A percentile compares a stretch with the other conserved stretches of the same genome.
These are phyloP conservation scores for Aplosporella prunicola DNA, from an alignment of 2,329 filamentous ascomycete genomes.

Conservation along the genomic window DNA sequence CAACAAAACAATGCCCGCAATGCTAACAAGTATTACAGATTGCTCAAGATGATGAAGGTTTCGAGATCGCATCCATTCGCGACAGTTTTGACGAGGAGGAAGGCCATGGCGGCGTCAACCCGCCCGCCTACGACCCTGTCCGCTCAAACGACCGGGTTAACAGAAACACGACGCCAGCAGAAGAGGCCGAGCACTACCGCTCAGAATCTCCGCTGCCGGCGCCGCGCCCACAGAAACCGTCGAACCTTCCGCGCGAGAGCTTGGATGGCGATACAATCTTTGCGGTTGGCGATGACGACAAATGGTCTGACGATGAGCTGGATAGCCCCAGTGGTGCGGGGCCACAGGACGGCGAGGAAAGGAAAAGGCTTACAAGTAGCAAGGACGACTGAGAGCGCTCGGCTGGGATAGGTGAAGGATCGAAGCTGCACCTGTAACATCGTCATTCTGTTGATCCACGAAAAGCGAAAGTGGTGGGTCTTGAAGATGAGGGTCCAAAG, in stretches of 20 bases:
- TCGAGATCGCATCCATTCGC: conserved; percentile 89
- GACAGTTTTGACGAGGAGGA: conserved; percentile 61
- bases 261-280: conserved; percentile 92
- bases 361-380: conserved; percentile 18
- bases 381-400: conserved; percentile 4
- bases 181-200: too few relatives aligned
- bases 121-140: conserved; percentile 31
- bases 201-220: conserved; percentile 43
- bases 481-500: too few relatives aligned
- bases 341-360: conserved; percentile 26
- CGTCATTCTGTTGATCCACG: too few relatives aligned
- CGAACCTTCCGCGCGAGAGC: conserved; percentile 46
- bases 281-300: conserved; percentile 80
- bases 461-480: too few relatives aligned
- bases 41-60: conserved; percentile 95
- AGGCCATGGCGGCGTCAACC: conserved; percentile 22
- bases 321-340: conserved; percentile 36
- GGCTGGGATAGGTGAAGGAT: too few relatives aligned
- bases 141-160: conserved; percentile 13
- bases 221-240: conserved; percentile 40
- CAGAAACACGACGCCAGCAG: too few relatives aligned
- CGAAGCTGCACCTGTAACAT: too few relatives aligned
- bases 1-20: not conserved
- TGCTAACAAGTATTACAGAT: conserved; percentile 44
- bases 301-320: conserved; percentile 68